Evolutionary conservation across 164 flowering plant species (phyloP), one percentile per base, ranked within the genome.

Genomic region (Aristolochia fimbriata): DNA sequence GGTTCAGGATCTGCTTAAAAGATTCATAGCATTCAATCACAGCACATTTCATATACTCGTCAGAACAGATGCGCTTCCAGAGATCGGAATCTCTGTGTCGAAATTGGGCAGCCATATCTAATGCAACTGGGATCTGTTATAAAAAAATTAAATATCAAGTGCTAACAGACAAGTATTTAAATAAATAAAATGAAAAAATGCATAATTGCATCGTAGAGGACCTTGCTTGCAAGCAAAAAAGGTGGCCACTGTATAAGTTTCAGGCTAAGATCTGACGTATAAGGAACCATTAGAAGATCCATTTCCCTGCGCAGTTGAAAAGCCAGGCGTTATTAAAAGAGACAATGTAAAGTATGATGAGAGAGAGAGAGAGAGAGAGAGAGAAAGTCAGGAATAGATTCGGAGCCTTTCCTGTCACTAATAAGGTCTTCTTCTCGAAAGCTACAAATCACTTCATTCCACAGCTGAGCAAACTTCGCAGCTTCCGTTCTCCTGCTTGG

Each of bases 211-310:
- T 45, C 2, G 33, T 47, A 19, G 23, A 66, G 52, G 47, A 91
- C 99, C 96, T 88, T 94, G 96, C 96, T 88, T 37, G 99, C 96
- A 68, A 94, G 96, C 72, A 94, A 70, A 74, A 91, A 88, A 0
- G 96, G 97, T 57, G 99, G 99, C 99, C 99, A 94, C 70, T 91
- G 99, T 58, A 94, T 87, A 51, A 87, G 62, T 68, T 87, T 84
- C 59, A 94, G 70, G 68, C 81, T 82, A 43, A 86, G 85, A 78
- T 88, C 99, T 47, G 91, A 84, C 47, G 96, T 76, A 68, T 91
- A 94, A 33, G 99, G 99, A 64, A 94, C 91, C 25, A 91, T 68
- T 79, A 91, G 68, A 46, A 94, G 78, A 71, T 91, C 96, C 99
- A 87, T 85, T 75, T 91, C 97, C 85, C 99, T 94, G 96, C 14